Base-by-base conservation (phyloP, 768 basidiomycete genomes). In the Leccinum sublutescens region DNA sequence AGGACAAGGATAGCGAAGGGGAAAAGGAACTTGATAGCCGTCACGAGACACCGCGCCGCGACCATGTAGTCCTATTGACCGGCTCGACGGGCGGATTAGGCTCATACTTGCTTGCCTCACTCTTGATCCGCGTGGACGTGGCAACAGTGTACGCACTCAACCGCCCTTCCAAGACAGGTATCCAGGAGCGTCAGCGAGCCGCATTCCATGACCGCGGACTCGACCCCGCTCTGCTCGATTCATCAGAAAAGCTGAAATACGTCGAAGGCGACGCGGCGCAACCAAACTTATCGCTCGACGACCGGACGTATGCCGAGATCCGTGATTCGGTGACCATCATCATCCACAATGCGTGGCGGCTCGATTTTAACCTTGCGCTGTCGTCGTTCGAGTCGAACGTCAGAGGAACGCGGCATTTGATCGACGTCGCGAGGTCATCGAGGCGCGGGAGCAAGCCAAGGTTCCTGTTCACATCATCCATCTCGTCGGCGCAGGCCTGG, bases 351-450 rank as follows among this genome's bases (percentile, higher is more conserved):
- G 79, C 80, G 8, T 83, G 82, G 82, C 72, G 71, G 1, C 69
- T 83, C 23, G 79, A 83, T 66, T 81, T 85, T 69, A 81, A 81
- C 57, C 74, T 83, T 2, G 74, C 76, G 11, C 66, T 84, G 31
- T 68, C 75, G 0, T 82, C 82, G 3, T 85, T 84, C 55, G 82
- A 84, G 59, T 61, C 76, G 4, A 78, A 82, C 62, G 70, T 85
- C 34, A 70, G 67, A 19, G 79, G 80, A 25, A 80, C 77, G 3
- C 73, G 80, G 29, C n/a, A 51, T 27, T 25, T 51, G 54, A 58
- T 62, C 5, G 60, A 55, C 59, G 64, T 53, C 57, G 73, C 75
- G 5, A 71, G 75, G 0, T 65, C 65, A 5, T 76, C 75, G 34
- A 63, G 51, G 7, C 61, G 57, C 38, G 36, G 62, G 2, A 27